These are phyloP conservation scores for Paraglomus brasilianum DNA, from an alignment of 192 early-diverging fungal species.

Conservation along the genomic window DNA sequence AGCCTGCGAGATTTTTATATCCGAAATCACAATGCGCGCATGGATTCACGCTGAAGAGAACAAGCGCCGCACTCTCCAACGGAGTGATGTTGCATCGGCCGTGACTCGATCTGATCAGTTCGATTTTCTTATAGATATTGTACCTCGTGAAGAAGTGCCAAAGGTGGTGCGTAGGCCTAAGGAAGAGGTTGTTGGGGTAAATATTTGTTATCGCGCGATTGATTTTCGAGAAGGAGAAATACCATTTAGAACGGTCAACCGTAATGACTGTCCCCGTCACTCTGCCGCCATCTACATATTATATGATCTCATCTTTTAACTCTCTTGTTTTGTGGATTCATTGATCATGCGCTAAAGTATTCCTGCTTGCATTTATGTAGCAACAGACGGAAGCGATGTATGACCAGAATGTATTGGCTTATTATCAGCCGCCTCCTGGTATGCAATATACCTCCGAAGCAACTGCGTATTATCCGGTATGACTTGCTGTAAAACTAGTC, in stretches of 20 bases:
- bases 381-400: constrained; percentile 22
- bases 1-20: constrained; percentile 95
- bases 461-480: constrained; percentile 18
- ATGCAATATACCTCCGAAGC: constrained; percentile 8
- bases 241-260: neutral
- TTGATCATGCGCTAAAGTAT: neutral
- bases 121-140: constrained; percentile 97
- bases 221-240: constrained; percentile 10
- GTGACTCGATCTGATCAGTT: constrained; percentile 90
- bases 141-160: constrained; percentile 82
- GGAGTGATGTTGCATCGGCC: constrained; percentile 86
- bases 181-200: constrained; percentile 23
- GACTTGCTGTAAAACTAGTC: no score
- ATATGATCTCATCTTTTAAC: neutral
- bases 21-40: constrained; percentile 79
- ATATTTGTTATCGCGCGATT: constrained; percentile 12
- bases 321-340: neutral
- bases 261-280: no score
- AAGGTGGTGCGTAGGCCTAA: constrained; percentile 30
- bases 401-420: constrained; percentile 27
- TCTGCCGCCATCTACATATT: neutral
- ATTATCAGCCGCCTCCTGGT: constrained; percentile 13
- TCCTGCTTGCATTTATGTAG: neutral
- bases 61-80: constrained; percentile 92
- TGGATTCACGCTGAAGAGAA: constrained; percentile 96